Percentiles rank a stretch among this genome's conserved stretches.
Evolutionary conservation across 1,284 basidiomycete genomes (phyloP).

Genomic region (Melanopsichium pennsylvanicum): DNA sequence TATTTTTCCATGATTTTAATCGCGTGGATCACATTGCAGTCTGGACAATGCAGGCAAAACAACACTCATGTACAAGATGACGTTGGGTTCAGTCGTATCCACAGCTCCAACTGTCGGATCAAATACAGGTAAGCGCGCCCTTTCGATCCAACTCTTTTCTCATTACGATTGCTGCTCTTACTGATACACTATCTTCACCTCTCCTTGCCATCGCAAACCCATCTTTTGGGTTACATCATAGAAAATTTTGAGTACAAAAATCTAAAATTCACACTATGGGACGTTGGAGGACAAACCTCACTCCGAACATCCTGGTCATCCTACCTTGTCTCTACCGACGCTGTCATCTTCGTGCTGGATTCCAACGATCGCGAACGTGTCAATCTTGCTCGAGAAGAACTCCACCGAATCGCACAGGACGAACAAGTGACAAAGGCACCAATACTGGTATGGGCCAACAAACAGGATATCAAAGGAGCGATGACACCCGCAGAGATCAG

Average conservation of each 20-base stretch:
- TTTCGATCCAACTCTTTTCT: not conserved
- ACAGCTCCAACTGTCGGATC: slow-evolving; percentile 69
- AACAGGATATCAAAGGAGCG: slow-evolving; percentile 68
- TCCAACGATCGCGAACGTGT: slow-evolving; percentile 69
- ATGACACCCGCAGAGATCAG: slow-evolving; percentile 69
- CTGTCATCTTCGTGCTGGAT: slow-evolving; percentile 70
- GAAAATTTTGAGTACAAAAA: slow-evolving; percentile 68
- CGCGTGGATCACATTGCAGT: no score
- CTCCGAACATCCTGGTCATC: slow-evolving; percentile 67
- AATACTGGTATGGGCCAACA: slow-evolving; percentile 69
- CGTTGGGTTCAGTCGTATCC: slow-evolving; percentile 69
- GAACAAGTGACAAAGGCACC: slow-evolving; percentile 67
- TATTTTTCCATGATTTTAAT: no score
- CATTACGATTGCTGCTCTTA: not conserved
- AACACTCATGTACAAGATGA: slow-evolving; percentile 69
- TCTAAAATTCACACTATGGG: slow-evolving; percentile 68
- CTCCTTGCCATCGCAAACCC: not conserved
- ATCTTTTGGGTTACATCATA: not conserved
- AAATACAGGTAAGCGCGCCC: slow-evolving; percentile 58
- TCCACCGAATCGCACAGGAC: slow-evolving; percentile 66
- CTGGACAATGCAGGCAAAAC: slow-evolving; percentile 70
- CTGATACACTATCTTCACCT: not conserved
- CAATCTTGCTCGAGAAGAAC: slow-evolving; percentile 67
- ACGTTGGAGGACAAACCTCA: slow-evolving; percentile 69
- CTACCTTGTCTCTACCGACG: slow-evolving; percentile 68